Evolutionary conservation across 306 rosid species (phyloP).

Genomic region (Arachis hypogaea): DNA sequence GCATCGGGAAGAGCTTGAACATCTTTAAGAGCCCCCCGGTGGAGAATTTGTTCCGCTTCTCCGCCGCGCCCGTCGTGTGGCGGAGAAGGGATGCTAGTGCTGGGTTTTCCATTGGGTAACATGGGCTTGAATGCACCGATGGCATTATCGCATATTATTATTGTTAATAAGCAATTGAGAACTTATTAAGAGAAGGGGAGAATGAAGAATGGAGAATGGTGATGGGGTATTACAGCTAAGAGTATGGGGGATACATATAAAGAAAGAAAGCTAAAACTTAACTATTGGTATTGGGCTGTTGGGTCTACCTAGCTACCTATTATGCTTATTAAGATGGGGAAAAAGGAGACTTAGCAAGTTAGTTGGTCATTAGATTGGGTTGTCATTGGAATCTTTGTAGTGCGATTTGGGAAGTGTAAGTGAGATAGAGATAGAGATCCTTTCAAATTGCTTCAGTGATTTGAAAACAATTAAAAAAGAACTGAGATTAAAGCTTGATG

Average conservation of each 20-base stretch:
- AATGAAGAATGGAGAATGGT: constrained; percentile 13
- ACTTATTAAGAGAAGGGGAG: too few species aligned
- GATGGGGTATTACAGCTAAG: constrained; percentile 22
- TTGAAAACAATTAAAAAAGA: constrained; percentile 3
- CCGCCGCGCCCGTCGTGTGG: constrained; percentile 40
- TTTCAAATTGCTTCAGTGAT: constrained; percentile 4
- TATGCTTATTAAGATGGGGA: constrained; percentile 1
- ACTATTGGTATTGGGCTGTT: neutral
- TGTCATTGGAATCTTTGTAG: constrained; percentile 57
- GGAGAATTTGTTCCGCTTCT: constrained; percentile 51
- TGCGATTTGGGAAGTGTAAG: constrained; percentile 26
- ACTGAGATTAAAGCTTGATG: constrained; percentile 57
- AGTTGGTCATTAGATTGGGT: constrained; percentile 50
- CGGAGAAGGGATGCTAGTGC: constrained; percentile 69
- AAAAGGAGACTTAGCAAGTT: constrained; percentile 36
- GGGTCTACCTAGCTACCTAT: constrained; percentile 33
- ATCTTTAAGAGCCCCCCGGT: constrained; percentile 70
- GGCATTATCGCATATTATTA: constrained; percentile 54
- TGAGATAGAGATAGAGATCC: neutral
- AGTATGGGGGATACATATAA: constrained; percentile 29
- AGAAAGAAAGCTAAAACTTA: constrained; percentile 12
- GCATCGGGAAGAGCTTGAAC: constrained; percentile 86
- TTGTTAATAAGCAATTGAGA: neutral
- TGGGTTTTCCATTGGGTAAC: constrained; percentile 74
- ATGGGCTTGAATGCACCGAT: constrained; percentile 73